Percentiles rank a stretch among this genome's conserved stretches.
These are phyloP conservation scores for Lactarius trivialis DNA, from an alignment of 768 basidiomycete genomes.

Conservation along the genomic window DNA sequence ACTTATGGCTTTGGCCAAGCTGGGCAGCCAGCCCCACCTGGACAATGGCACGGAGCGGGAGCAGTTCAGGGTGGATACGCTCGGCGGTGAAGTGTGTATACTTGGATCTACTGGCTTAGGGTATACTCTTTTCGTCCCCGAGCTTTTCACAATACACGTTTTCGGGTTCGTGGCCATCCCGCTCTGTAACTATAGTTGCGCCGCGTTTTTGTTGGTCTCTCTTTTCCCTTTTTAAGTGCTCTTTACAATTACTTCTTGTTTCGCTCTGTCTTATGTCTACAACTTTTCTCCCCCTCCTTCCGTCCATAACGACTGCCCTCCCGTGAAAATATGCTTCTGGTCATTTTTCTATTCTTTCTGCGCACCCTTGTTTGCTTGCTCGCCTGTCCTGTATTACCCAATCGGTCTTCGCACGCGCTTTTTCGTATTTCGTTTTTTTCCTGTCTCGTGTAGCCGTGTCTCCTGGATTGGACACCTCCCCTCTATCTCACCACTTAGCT, in stretches of 20 bases:
- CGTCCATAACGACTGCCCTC: slow-evolving; percentile 10
- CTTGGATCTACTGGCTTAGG: not conserved
- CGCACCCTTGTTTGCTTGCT: slow-evolving; percentile 3
- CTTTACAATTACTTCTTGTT: slow-evolving; percentile 18
- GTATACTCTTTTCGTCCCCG: slow-evolving; percentile 7
- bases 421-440: not conserved
- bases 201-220: slow-evolving; percentile 7
- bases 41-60: slow-evolving; percentile 23
- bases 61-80: slow-evolving; percentile 23
- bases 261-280: slow-evolving; percentile 20
- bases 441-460: slow-evolving; percentile 22
- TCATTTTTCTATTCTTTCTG: slow-evolving; percentile 5
- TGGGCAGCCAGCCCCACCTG: slow-evolving; percentile 12
- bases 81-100: slow-evolving; percentile 17
- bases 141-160: slow-evolving; percentile 3
- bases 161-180: slow-evolving; percentile 4
- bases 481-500: slow-evolving; percentile 17
- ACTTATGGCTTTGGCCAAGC: slow-evolving; percentile 22
- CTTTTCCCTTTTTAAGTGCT: slow-evolving; percentile 5
- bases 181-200: slow-evolving; percentile 17
- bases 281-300: not conserved
- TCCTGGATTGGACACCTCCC: slow-evolving; percentile 17
- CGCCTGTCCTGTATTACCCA: slow-evolving; percentile 20
- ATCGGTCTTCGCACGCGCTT: slow-evolving; percentile 18
- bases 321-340: slow-evolving; percentile 20